These are phyloP conservation scores for Podospora pseudocomata DNA, from an alignment of 495 filamentous ascomycete genomes.

Conservation along the genomic window DNA sequence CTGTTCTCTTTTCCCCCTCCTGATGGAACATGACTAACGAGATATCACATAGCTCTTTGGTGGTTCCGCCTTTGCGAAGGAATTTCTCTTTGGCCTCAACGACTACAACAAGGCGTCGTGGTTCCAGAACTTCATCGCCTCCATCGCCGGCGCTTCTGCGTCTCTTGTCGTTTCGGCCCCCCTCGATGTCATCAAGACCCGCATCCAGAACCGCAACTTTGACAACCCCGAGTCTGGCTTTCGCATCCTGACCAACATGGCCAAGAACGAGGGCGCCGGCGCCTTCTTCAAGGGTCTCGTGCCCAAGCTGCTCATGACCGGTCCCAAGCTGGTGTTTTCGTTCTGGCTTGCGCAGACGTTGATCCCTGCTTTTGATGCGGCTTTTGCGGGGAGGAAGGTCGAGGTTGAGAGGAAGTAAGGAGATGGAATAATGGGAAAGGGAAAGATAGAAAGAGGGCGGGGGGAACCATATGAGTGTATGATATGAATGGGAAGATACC, in stretches of 20 bases:
- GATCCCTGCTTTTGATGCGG: constrained; percentile 59
- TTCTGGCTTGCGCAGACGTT: constrained; percentile 98
- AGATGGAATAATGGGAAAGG: neutral
- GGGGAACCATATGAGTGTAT: neutral
- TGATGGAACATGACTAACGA: neutral
- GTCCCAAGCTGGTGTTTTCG: constrained; percentile 96
- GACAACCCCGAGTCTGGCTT: constrained; percentile 94
- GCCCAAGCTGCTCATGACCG: constrained; percentile 97
- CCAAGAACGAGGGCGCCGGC: constrained; percentile 74
- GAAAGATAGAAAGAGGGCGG: neutral
- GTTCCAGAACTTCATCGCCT: constrained; percentile 96
- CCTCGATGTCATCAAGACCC: constrained; percentile 97
- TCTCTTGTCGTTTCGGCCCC: constrained; percentile 92
- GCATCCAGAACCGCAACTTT: constrained; percentile 99
- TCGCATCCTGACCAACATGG: constrained; percentile 83
- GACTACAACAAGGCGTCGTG: constrained; percentile 97
- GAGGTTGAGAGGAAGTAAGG: neutral
- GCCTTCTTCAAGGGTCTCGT: constrained; percentile 97
- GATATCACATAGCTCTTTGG: constrained; percentile 72
- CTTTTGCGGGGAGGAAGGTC: constrained; percentile 19
- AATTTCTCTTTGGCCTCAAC: constrained; percentile 77
- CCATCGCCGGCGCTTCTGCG: constrained; percentile 86
- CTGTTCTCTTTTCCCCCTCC: constrained; percentile 7
- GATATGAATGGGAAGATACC: neutral
- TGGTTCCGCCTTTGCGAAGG: constrained; percentile 96